Percentiles rank a stretch among this genome's conserved stretches.
phyloP scores from a whole-genome alignment of 371 early-diverging fungal genomes.

The Mortierella sp. region DNA sequence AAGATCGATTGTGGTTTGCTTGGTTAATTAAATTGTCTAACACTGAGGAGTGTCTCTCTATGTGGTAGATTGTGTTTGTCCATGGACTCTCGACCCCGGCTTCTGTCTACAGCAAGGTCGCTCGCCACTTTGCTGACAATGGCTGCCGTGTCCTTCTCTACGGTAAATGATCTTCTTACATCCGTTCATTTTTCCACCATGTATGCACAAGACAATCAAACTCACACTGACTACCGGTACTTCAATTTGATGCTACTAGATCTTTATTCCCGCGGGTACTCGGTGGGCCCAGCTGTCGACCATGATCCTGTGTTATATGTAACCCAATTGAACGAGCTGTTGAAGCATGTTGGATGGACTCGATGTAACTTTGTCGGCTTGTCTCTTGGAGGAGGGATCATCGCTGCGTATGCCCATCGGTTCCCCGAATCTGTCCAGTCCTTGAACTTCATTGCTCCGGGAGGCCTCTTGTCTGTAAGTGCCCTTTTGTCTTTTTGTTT shows the following conservation, averaged over 20 bases:
- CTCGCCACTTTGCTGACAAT: slow-evolving; percentile 37
- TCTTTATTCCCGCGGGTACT: slow-evolving; percentile 54
- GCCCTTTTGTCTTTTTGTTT: background rate
- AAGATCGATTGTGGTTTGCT: background rate
- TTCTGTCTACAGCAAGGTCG: slow-evolving; percentile 37
- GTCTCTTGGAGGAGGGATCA: slow-evolving; percentile 50
- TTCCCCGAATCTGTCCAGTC: slow-evolving; percentile 43
- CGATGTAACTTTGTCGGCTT: slow-evolving; percentile 52
- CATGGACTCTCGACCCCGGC: slow-evolving; percentile 54
- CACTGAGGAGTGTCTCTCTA: background rate
- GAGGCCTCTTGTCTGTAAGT: slow-evolving; percentile 41
- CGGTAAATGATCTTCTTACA: slow-evolving; percentile 25
- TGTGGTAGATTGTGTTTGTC: slow-evolving; percentile 40
- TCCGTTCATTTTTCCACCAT: background rate
- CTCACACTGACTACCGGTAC: background rate
- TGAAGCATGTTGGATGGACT: slow-evolving; percentile 40
- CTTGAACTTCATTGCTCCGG: slow-evolving; percentile 44
- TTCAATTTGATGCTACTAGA: slow-evolving; percentile 21
- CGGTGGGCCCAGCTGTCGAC: slow-evolving; percentile 42
- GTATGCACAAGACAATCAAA: background rate
- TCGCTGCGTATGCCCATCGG: slow-evolving; percentile 33
- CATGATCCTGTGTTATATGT: slow-evolving; percentile 47
- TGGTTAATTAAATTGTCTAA: background rate
- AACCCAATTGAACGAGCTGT: slow-evolving; percentile 33
- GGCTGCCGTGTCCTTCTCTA: slow-evolving; percentile 53